phyloP scores from a whole-genome alignment of 768 basidiomycete species.

The Naganishia kalamii region DNA sequence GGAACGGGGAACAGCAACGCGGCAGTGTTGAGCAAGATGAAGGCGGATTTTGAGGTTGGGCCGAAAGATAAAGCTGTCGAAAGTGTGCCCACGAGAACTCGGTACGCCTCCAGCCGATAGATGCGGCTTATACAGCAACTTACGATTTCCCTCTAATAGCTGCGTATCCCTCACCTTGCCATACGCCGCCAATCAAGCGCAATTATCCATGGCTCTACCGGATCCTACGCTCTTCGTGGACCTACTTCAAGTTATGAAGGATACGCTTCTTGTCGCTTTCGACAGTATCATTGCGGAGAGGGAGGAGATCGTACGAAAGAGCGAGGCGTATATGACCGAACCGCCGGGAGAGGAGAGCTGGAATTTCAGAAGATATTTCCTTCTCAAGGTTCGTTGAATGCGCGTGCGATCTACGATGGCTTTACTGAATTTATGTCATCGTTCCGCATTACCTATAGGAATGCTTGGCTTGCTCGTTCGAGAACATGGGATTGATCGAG shows the following conservation, averaged over 20 bases:
- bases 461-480: conserved; percentile 84
- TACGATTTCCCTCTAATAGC: background rate
- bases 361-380: conserved; percentile 97
- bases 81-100: background rate
- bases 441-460: conserved; percentile 57
- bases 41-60: conserved; percentile 73
- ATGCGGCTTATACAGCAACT: too few species aligned
- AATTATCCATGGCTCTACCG: background rate
- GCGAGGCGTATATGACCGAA: conserved; percentile 81
- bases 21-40: conserved; percentile 71
- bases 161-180: conserved; percentile 13
- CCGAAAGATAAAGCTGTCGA: background rate
- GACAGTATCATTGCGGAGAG: conserved; percentile 68
- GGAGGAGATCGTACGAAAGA: conserved; percentile 84
- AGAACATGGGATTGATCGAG: conserved; percentile 79
- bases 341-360: conserved; percentile 61
- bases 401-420: background rate
- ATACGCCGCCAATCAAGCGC: background rate
- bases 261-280: conserved; percentile 76
- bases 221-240: conserved; percentile 51
- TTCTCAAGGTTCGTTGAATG: conserved; percentile 65
- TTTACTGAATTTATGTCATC: background rate
- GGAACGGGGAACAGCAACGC: background rate
- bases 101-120: background rate
- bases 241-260: conserved; percentile 79